These are phyloP conservation scores for Irineochytrium annulatum DNA, from an alignment of 192 early-diverging fungal species.

Conservation along the genomic window DNA sequence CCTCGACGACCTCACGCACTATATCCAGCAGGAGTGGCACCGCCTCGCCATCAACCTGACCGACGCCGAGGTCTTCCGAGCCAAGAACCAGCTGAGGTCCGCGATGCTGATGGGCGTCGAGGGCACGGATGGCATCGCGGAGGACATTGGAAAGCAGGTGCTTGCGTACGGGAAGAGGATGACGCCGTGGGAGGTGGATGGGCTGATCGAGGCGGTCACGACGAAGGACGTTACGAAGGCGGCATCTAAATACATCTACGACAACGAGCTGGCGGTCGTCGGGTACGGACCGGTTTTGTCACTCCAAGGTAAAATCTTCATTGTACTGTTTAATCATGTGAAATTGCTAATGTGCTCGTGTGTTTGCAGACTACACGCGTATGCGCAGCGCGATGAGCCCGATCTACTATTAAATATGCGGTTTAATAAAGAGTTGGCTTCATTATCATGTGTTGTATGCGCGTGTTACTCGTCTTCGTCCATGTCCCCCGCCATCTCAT, in stretches of 20 bases:
- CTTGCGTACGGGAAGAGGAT: slow-evolving; percentile 87
- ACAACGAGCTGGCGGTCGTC: slow-evolving; percentile 75
- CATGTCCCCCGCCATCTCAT: too few species aligned
- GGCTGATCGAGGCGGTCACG: slow-evolving; percentile 76
- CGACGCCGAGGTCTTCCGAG: slow-evolving; percentile 87
- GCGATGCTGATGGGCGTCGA: slow-evolving; percentile 83
- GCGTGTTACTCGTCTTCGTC: too few species aligned
- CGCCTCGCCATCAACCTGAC: slow-evolving; percentile 79
- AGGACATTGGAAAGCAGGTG: slow-evolving; percentile 96
- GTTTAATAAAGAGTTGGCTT: too few species aligned
- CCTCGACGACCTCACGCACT: slow-evolving; percentile 82
- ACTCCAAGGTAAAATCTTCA: neutral
- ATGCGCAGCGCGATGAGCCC: slow-evolving; percentile 78
- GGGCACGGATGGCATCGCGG: slow-evolving; percentile 87
- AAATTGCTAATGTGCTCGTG: neutral
- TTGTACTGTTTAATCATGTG: neutral
- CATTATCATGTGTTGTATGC: too few species aligned
- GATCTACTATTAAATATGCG: slow-evolving; percentile 42
- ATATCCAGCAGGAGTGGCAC: slow-evolving; percentile 87
- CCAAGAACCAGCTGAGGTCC: slow-evolving; percentile 97
- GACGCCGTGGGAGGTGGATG: slow-evolving; percentile 82
- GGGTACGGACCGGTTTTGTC: slow-evolving; percentile 68
- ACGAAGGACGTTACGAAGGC: slow-evolving; percentile 79
- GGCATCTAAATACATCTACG: slow-evolving; percentile 81
- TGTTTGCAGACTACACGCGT: slow-evolving; percentile 71